Base-by-base conservation (phyloP, 2,329 filamentous ascomycete species). In the Orbilia javanica region DNA sequence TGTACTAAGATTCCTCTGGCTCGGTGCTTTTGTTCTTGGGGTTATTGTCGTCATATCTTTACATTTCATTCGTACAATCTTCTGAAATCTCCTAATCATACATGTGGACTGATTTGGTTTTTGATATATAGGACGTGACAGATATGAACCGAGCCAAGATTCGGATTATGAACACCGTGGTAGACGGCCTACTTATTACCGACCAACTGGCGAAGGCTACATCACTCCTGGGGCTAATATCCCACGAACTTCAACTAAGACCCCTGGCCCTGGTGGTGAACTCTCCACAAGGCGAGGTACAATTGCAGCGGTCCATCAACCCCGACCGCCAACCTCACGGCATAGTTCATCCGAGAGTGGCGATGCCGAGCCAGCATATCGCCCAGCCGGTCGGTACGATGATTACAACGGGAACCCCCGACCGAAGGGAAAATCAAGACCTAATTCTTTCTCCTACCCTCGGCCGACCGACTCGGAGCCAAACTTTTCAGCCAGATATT, bases 91-190 rank as follows among this genome's bases (percentile, higher is more conserved):
- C 52, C 67, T 68, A 78, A 57, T 53, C 67, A 78, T 78, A 78
- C 74, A 44, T 72, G 74, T 78, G 74, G 18, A 78, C 74, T 78
- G 74, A 78, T 78, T 62, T 70, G 50, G 64, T 63, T 48, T 34
- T 64, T 18, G 39, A 52, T 48, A 48, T 78, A 46, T 39, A 46
- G 55, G 67, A 25, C 36, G 52, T 2, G 74, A 71, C 50, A 57
- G 67, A 13, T 76, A 76, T 11, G 69, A 73, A 46, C 44, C 62
- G 27, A 72, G 18, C 20, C 42, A 42, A 4, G 55, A 60, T 25
- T 25, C 34, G 20, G 34, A 60, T n/a, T 36, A 60, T 20, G 55
- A 60, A 20, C 55, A 20, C 4, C 74, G 67, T 13, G 67, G 74
- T 34, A 63, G 74, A 46, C 42, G 74, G 25, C 53, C 22, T 20